Percentiles rank a stretch among this genome's conserved stretches.
These are phyloP conservation scores for Ophidiomyces ophidiicola DNA, from an alignment of 2,329 filamentous ascomycete genomes.

Conservation along the genomic window DNA sequence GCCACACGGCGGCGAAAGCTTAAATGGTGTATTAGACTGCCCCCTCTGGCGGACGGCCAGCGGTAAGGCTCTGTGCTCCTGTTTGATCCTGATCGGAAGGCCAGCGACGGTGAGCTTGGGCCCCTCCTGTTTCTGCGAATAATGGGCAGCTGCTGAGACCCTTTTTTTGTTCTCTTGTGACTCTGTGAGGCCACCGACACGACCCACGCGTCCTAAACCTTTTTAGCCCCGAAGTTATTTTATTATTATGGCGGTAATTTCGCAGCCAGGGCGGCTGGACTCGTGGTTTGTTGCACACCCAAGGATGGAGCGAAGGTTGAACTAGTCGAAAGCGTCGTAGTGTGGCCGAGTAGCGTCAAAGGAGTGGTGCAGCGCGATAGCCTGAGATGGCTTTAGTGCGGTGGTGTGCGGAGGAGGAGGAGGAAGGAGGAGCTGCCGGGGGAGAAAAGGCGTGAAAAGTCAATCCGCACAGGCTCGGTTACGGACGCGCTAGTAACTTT, in stretches of 20 bases:
- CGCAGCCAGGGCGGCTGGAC: neutral
- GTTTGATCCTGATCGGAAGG: neutral
- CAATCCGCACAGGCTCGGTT: too few species aligned
- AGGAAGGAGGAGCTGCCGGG: conserved; percentile 6
- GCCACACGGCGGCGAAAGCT: neutral
- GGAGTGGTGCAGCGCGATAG: conserved; percentile 6
- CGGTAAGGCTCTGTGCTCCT: neutral
- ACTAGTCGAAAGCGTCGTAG: conserved; percentile 12
- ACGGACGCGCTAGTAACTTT: too few species aligned
- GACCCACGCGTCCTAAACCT: conserved; percentile 8
- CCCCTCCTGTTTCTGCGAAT: conserved; percentile 1
- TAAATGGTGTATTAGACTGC: neutral
- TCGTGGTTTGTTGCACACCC: conserved; percentile 7
- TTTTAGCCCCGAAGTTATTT: conserved; percentile 10
- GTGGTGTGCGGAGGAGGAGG: neutral
- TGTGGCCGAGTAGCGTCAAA: conserved; percentile 7
- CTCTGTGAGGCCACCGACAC: conserved; percentile 6
- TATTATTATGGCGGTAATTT: conserved; percentile 9
- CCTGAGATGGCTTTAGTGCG: conserved; percentile 8
- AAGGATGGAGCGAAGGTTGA: conserved; percentile 3
- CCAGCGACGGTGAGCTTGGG: conserved; percentile 5
- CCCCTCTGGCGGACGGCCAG: neutral
- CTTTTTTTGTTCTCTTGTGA: conserved; percentile 8
- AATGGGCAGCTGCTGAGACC: conserved; percentile 2
- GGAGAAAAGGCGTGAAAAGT: too few species aligned